Evolutionary conservation across 2,329 filamentous ascomycete genomes (phyloP).

Genomic region (Penicillium sclerotigenum): DNA sequence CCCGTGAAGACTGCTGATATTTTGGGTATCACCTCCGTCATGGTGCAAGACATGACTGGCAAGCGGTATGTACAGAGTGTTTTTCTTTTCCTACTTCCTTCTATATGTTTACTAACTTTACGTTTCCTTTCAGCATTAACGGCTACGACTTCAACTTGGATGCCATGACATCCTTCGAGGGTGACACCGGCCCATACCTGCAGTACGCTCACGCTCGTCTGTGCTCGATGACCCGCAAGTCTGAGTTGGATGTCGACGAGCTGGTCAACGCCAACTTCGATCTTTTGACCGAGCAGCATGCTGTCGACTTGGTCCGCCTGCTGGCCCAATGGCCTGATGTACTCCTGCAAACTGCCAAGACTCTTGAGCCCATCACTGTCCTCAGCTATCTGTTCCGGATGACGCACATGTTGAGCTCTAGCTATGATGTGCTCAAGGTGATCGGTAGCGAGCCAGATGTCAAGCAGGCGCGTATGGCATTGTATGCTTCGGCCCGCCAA

Average conservation of each 20-base stretch:
- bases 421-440: constrained; percentile 62
- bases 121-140: constrained; percentile 49
- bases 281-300: constrained; percentile 61
- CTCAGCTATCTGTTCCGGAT: constrained; percentile 66
- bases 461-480: constrained; percentile 57
- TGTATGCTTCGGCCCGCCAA: constrained; percentile 62
- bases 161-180: constrained; percentile 64
- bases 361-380: constrained; percentile 65
- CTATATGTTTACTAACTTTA: constrained; percentile 43
- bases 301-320: constrained; percentile 58
- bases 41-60: constrained; percentile 97
- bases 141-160: constrained; percentile 65
- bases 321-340: constrained; percentile 65
- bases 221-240: constrained; percentile 59
- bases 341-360: constrained; percentile 61
- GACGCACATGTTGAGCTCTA: constrained; percentile 59
- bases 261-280: constrained; percentile 56
- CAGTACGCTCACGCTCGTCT: constrained; percentile 63
- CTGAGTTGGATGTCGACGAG: constrained; percentile 47
- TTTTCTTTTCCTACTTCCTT: constrained; percentile 28
- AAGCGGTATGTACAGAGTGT: constrained; percentile 62
- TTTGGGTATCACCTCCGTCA: constrained; percentile 88
- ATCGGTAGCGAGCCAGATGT: constrained; percentile 58
- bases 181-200: constrained; percentile 63
- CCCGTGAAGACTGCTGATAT: constrained; percentile 79